Evolutionary conservation across 768 basidiomycete genomes (phyloP), one percentile per base, ranked within the genome.

Genomic region (Amanita jacksonii): DNA sequence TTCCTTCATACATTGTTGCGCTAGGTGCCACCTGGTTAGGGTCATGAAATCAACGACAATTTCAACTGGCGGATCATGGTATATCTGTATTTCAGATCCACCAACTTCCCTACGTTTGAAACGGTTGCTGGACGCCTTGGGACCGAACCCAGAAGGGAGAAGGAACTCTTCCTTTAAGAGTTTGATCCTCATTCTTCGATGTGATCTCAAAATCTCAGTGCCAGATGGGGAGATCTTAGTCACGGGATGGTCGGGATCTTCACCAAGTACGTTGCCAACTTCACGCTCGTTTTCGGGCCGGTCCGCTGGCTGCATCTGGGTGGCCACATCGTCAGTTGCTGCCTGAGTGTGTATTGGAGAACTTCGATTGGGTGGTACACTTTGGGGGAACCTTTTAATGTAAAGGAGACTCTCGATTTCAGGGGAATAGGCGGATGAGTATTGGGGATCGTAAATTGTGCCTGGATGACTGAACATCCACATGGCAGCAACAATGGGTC

Each of bases 351-450:
- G n/a, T n/a, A n/a, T n/a, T n/a, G n/a, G n/a, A n/a, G n/a, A n/a
- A n/a, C n/a, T n/a, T n/a, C n/a, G n/a, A n/a, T n/a, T n/a, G n/a
- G n/a, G n/a, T n/a, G n/a, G n/a, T n/a, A n/a, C n/a, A n/a, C n/a
- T n/a, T n/a, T n/a, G n/a, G n/a, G n/a, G n/a, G n/a, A n/a, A 6
- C 24, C 38, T 5, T 27, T 28, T 25, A 8, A 40, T n/a, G 23
- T 27, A 25, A 10, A 40, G 22, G 15, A 27, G 38, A 27, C 38
- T 27, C 15, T 40, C 24, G 38, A 40, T 40, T 40, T 27, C 38
- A 7, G 23, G 38, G 13, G 38, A 8, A 2, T n/a, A 5, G 10
- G 16, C 16, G 24, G 24, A 10, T n/a, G 15, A 7, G 12, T 28
- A 6, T 12, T 12, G 12, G 8, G 23, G 5, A 5, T 10, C 4